phyloP scores from a whole-genome alignment of 306 rosid species.

The Myrica gale region DNA sequence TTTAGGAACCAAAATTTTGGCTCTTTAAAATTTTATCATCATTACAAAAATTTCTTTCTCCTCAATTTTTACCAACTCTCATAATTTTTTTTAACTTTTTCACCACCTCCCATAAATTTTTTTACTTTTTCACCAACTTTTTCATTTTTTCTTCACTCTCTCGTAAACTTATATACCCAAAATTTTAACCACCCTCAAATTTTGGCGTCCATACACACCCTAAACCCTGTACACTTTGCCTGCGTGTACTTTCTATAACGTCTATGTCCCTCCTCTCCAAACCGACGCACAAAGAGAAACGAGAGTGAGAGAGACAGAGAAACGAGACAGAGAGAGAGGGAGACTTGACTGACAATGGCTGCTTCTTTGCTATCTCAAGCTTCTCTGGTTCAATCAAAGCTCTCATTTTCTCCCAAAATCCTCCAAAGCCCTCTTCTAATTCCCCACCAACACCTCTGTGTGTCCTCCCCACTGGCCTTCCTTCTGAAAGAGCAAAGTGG shows the following conservation, averaged over 20 bases:
- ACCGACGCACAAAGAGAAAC: neutral
- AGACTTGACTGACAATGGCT: slow-evolving; percentile 33
- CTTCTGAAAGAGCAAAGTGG: slow-evolving; percentile 40
- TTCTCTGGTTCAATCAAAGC: slow-evolving; percentile 24
- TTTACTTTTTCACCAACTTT: no score
- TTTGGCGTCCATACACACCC: no score
- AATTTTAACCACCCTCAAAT: no score
- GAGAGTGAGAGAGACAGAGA: neutral
- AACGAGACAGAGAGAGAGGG: neutral
- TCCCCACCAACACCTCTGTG: neutral
- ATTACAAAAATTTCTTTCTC: no score
- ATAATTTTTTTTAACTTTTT: no score
- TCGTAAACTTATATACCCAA: no score
- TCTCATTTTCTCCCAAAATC: slow-evolving; percentile 10
- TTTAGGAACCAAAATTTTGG: no score
- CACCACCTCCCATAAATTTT: no score
- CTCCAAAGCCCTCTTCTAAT: slow-evolving; percentile 21
- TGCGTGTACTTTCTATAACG: neutral
- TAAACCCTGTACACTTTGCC: no score
- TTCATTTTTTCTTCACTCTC: no score
- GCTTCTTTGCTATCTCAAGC: slow-evolving; percentile 16
- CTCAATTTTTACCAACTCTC: no score
- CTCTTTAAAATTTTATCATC: no score
- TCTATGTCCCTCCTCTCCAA: neutral
- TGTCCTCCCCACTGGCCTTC: neutral